phyloP scores from a whole-genome alignment of 2,329 filamentous ascomycete genomes.

The Penicillium sp. region DNA sequence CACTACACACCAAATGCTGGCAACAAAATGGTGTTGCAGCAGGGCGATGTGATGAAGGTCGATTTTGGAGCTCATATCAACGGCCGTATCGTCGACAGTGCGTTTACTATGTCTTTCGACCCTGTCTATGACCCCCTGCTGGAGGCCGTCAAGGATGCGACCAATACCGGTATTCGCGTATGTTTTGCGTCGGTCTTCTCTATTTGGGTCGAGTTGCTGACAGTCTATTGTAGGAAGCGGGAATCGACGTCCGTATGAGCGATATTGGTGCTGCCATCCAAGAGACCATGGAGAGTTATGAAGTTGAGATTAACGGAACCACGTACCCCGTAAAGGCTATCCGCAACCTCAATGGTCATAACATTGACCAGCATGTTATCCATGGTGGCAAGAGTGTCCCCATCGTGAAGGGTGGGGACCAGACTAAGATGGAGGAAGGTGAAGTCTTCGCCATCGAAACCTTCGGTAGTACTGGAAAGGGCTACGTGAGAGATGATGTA shows the following conservation, averaged over 20 bases:
- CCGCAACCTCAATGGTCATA: conserved; percentile 86
- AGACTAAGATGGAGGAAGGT: conserved; percentile 97
- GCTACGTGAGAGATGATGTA: conserved; percentile 84
- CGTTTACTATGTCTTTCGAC: conserved; percentile 72
- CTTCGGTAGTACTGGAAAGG: conserved; percentile 91
- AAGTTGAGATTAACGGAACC: conserved; percentile 79
- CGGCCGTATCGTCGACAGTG: conserved; percentile 72
- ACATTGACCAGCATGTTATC: conserved; percentile 86
- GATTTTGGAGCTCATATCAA: conserved; percentile 75
- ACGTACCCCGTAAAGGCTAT: conserved; percentile 83
- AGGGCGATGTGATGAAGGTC: conserved; percentile 74
- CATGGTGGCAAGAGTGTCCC: conserved; percentile 92
- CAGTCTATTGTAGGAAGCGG: conserved; percentile 67
- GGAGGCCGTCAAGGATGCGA: conserved; percentile 69
- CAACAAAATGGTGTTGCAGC: conserved; percentile 72
- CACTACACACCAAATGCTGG: conserved; percentile 88
- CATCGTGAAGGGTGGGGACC: conserved; percentile 85
- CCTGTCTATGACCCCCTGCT: conserved; percentile 71
- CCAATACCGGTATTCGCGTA: conserved; percentile 74
- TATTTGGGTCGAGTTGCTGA: not conserved
- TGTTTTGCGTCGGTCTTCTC: conserved; percentile 20
- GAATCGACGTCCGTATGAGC: conserved; percentile 87
- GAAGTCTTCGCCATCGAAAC: conserved; percentile 96
- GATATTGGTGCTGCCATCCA: conserved; percentile 85
- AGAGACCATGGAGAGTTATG: conserved; percentile 92